phyloP scores from a whole-genome alignment of 169 alveolate genomes.

The Ichthyophthirius multifiliis region DNA sequence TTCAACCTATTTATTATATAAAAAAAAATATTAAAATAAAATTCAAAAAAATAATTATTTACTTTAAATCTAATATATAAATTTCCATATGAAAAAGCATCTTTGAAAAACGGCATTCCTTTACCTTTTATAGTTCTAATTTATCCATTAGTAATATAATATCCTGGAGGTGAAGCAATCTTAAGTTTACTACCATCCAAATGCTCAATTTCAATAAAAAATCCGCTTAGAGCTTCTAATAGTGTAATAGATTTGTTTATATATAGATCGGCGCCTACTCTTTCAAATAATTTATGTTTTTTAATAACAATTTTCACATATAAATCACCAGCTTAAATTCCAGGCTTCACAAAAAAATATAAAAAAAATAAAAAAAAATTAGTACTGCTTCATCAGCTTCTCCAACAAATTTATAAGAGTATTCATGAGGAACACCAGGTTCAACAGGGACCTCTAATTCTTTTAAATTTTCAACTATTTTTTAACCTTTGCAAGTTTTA shows the following conservation, averaged over 20 bases:
- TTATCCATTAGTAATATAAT: constrained; percentile 44
- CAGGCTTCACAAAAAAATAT: no score
- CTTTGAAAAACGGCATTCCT: constrained; percentile 86
- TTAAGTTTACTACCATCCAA: constrained; percentile 91
- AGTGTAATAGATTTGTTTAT: constrained; percentile 89
- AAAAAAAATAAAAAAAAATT: no score
- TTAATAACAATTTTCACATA: constrained; percentile 45
- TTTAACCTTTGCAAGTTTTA: constrained; percentile 63
- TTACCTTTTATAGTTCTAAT: constrained; percentile 66
- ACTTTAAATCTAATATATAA: constrained; percentile 71
- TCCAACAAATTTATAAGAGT: constrained; percentile 40
- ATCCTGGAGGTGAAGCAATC: constrained; percentile 60
- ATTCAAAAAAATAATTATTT: constrained; percentile 5
- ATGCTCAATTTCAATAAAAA: constrained; percentile 89
- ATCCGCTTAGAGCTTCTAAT: constrained; percentile 95
- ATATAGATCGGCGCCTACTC: constrained; percentile 94
- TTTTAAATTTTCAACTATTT: constrained; percentile 59
- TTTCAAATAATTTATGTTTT: constrained; percentile 89
- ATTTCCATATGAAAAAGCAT: constrained; percentile 73
- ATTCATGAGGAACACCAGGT: constrained; percentile 72
- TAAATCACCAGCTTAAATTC: constrained; percentile 62
- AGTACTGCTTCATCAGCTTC: constrained; percentile 39
- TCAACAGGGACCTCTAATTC: constrained; percentile 68
- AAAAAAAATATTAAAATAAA: constrained; percentile 8
- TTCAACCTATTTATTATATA: constrained; percentile 28